Conservation (phyloP, 2,329 filamentous ascomycete species). For the Graphiopsis chlorocephala region DNA sequence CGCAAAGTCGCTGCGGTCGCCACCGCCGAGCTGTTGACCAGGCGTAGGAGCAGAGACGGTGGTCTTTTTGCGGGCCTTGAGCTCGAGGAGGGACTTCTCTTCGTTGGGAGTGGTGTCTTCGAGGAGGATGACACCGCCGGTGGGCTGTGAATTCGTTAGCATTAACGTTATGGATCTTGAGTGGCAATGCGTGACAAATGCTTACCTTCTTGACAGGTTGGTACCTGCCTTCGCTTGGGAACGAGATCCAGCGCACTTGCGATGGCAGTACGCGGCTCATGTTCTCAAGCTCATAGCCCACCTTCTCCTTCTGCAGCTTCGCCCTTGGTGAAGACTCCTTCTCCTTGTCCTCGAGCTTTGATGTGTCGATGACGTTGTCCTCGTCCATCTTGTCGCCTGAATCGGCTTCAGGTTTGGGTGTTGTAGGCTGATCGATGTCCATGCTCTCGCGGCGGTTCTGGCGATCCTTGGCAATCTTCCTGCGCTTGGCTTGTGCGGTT, state of each 20-base stretch:
- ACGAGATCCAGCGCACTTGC: conserved; percentile 94
- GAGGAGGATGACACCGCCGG: conserved; percentile 89
- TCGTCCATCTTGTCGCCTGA: conserved; percentile 79
- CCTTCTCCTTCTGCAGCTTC: conserved; percentile 71
- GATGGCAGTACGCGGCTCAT: conserved; percentile 91
- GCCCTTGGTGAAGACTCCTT: conserved; percentile 63
- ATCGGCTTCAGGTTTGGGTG: conserved; percentile 62
- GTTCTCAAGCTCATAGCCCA: conserved; percentile 93
- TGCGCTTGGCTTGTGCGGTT: conserved; percentile 92
- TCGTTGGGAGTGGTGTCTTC: conserved; percentile 78
- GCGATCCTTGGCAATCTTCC: conserved; percentile 90
- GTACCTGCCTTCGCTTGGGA: conserved; percentile 78
- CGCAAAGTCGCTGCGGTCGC: conserved; percentile 20
- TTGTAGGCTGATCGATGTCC: conserved; percentile 82
- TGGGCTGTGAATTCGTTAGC: conserved; percentile 64
- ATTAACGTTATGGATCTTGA: background rate
- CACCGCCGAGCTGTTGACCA: conserved; percentile 26
- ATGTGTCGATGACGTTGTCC: conserved; percentile 40
- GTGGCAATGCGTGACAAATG: conserved; percentile 22
- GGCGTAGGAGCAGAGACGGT: conserved; percentile 44
- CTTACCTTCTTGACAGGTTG: conserved; percentile 87
- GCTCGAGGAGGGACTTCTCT: conserved; percentile 76
- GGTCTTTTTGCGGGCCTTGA: conserved; percentile 80
- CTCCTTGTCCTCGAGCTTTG: conserved; percentile 45
- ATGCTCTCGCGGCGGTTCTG: conserved; percentile 89